Evolutionary conservation across 108 stramenopile genomes (phyloP), one percentile per base, ranked within the genome.

Genomic region (Pseudonitzschia pungens): DNA sequence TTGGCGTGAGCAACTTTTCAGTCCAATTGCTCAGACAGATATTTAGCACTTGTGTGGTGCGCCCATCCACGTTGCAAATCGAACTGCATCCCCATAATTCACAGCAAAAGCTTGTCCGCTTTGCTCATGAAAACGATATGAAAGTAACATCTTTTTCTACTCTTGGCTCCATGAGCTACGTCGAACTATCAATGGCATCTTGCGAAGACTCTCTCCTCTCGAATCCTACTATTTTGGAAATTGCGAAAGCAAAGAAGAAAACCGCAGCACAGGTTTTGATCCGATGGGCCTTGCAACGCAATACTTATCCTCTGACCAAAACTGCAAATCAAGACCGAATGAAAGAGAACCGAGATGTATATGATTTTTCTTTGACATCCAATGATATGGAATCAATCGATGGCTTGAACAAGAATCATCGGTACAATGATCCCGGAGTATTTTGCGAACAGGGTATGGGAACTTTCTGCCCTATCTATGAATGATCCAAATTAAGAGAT

Each of bases 361-460:
- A 91, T 48, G 91, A 91, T 75, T 95, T 97, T 58, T 78, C 83
- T 58, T 77, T 97, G 36, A 74, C 77, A 11, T 78, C 72, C 18
- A 82, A 87, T 18, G 97, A 97, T 22, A 90, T 95, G 90, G 67
- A 66, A 62, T 43, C 51, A 21, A 90, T 97, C 54, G 74, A 86
- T 65, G 71, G 51, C 11, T 76, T 97, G 69, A 94, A 96, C 79
- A 76, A 78, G 43, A 94, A 96, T 65, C 74, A 76, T 40, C 90
- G 97, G 11, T 96, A 91, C 89, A 97, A 97, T 76, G 95, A 97
- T 73, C 96, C 96, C 41, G 96, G 95, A 14, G 87, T 71, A 9
- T 97, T 94, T 69, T 92, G 92, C 72, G 88, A 92, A 75, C 54
- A 58, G n/a, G 89, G 84, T 8, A 87, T 96, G 81, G 92, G 92